These are phyloP conservation scores for Monilinia vaccinii-corymbosi DNA, from an alignment of 2,329 filamentous ascomycete genomes.

Conservation along the genomic window DNA sequence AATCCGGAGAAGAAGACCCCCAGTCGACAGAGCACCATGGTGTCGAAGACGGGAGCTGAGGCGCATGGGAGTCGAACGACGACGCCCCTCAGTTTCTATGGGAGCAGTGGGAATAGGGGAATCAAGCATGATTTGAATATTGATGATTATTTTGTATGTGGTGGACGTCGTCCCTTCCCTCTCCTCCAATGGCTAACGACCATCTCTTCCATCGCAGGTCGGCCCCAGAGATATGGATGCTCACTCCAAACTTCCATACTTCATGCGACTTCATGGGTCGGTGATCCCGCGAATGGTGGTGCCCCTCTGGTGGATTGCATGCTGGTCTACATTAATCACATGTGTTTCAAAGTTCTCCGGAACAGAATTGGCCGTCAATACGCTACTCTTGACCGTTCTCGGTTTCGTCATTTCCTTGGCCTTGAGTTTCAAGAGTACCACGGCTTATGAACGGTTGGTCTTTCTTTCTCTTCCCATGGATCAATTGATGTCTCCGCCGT, in stretches of 20 bases:
- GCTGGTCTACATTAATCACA: constrained; percentile 60
- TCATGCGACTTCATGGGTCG: constrained; percentile 67
- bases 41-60: constrained; percentile 1
- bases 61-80: neutral
- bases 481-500: no score
- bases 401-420: constrained; percentile 75
- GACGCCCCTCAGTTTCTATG: constrained; percentile 7
- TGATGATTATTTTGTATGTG: constrained; percentile 25
- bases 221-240: constrained; percentile 61
- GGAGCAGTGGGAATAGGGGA: neutral
- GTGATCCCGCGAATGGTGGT: constrained; percentile 67
- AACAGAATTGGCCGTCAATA: constrained; percentile 44
- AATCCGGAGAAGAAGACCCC: neutral
- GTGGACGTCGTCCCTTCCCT: neutral
- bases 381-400: constrained; percentile 63
- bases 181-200: neutral
- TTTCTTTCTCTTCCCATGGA: neutral
- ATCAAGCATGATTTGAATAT: constrained; percentile 13
- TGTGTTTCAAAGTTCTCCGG: constrained; percentile 35
- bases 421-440: constrained; percentile 69
- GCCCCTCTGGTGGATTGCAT: constrained; percentile 51
- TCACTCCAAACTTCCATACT: constrained; percentile 69
- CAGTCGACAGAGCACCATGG: constrained; percentile 5
- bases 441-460: constrained; percentile 58
- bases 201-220: constrained; percentile 16